These are phyloP conservation scores for Handroanthus guayacan DNA, from an alignment of 257 asterid genomes.

Conservation along the genomic window DNA sequence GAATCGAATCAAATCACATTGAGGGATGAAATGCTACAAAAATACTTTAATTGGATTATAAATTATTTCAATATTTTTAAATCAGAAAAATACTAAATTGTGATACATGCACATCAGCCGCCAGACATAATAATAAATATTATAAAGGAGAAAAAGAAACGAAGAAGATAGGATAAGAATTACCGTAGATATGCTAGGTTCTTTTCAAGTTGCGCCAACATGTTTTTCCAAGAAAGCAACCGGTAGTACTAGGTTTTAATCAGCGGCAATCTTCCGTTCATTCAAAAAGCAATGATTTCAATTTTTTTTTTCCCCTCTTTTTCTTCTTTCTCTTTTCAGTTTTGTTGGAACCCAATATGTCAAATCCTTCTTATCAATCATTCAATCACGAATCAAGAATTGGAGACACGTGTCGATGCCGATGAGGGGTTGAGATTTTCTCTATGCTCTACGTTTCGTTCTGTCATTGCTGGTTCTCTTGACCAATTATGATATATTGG, in stretches of 20 bases:
- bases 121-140: neutral
- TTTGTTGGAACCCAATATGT: slow-evolving; percentile 34
- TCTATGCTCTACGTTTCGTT: slow-evolving; percentile 45
- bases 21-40: too few relatives aligned
- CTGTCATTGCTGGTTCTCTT: slow-evolving; percentile 33
- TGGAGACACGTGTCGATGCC: slow-evolving; percentile 35
- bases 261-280: neutral
- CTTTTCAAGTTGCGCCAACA: slow-evolving; percentile 15
- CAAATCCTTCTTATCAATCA: slow-evolving; percentile 40
- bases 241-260: neutral
- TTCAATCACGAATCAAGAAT: slow-evolving; percentile 13
- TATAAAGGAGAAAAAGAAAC: too few relatives aligned
- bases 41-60: too few relatives aligned
- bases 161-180: neutral
- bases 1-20: neutral
- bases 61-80: too few relatives aligned
- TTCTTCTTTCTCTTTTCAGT: neutral
- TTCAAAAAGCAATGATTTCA: slow-evolving; percentile 29
- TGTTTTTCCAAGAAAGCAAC: slow-evolving; percentile 24
- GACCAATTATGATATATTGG: neutral
- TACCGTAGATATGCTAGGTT: neutral
- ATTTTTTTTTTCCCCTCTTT: neutral
- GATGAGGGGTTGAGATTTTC: neutral
- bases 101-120: too few relatives aligned
- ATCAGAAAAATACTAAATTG: too few relatives aligned